phyloP scores from a whole-genome alignment of 345 rosid species.

The Gossypium turneri region DNA sequence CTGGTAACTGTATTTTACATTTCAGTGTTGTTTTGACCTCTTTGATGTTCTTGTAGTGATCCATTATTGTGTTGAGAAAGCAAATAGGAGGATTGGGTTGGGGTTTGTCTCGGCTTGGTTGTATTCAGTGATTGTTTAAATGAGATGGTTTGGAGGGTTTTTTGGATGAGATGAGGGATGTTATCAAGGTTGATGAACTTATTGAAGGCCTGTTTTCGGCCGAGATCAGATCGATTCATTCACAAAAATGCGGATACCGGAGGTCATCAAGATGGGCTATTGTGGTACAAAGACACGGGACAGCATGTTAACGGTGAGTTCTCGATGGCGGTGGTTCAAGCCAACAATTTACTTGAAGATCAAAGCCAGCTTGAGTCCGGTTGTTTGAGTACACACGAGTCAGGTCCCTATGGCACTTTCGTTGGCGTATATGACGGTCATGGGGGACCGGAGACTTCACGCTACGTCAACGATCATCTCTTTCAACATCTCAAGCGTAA shows the following conservation, averaged over 20 bases:
- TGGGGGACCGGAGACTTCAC: constrained; percentile 88
- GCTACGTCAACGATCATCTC: constrained; percentile 67
- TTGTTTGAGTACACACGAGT: constrained; percentile 45
- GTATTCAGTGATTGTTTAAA: constrained; percentile 28
- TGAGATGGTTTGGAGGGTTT: constrained; percentile 49
- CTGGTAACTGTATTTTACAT: constrained; percentile 5
- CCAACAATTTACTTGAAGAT: constrained; percentile 82
- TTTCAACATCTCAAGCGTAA: constrained; percentile 76
- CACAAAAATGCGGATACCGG: constrained; percentile 50
- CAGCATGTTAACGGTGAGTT: constrained; percentile 78
- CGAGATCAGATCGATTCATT: constrained; percentile 56
- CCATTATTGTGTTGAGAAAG: constrained; percentile 17
- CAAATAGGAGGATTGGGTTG: constrained; percentile 14
- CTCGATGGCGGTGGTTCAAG: constrained; percentile 92
- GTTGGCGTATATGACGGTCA: constrained; percentile 87
- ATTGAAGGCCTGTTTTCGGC: constrained; percentile 83
- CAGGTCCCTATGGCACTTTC: constrained; percentile 77
- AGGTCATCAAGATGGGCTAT: constrained; percentile 78
- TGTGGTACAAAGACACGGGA: constrained; percentile 77
- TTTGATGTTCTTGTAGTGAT: constrained; percentile 25
- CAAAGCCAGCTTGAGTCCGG: constrained; percentile 91
- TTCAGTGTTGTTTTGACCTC: not conserved
- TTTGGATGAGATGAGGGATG: constrained; percentile 95
- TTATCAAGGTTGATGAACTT: constrained; percentile 72
- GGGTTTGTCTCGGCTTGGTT: constrained; percentile 14